Conservation (phyloP, 2,329 filamentous ascomycete genomes). For the Ceratocystis ficicola region DNA sequence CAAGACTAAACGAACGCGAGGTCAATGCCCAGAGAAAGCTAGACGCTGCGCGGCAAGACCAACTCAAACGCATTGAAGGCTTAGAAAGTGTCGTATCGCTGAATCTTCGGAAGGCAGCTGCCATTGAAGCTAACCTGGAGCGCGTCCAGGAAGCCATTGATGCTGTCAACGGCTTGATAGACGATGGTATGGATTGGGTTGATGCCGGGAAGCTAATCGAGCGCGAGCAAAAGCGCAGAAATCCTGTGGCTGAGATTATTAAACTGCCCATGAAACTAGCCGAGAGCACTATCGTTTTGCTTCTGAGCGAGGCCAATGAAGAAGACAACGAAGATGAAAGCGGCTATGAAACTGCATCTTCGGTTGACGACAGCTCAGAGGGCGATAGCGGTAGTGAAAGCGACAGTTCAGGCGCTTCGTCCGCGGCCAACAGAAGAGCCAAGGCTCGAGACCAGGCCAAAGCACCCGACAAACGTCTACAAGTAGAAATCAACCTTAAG, state of each 20-base stretch:
- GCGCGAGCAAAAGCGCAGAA: constrained; percentile 66
- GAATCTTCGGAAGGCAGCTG: constrained; percentile 77
- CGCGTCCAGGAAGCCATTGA: constrained; percentile 86
- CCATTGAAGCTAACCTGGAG: constrained; percentile 82
- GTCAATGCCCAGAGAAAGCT: constrained; percentile 70
- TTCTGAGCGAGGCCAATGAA: constrained; percentile 58
- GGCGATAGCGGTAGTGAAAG: constrained; percentile 29
- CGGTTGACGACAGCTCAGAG: constrained; percentile 43
- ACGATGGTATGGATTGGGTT: constrained; percentile 94
- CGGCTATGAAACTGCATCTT: constrained; percentile 46
- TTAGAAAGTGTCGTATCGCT: constrained; percentile 69
- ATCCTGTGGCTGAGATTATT: constrained; percentile 78
- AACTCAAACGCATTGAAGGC: constrained; percentile 71
- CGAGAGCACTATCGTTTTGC: constrained; percentile 76
- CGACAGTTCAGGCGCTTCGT: background rate
- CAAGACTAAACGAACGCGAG: constrained; percentile 68
- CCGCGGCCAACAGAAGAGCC: constrained; percentile 24
- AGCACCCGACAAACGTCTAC: constrained; percentile 42
- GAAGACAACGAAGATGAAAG: constrained; percentile 51
- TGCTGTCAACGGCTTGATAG: constrained; percentile 81
- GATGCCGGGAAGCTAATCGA: constrained; percentile 82
- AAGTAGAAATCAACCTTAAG: constrained; percentile 73
- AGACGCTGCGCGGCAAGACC: constrained; percentile 71
- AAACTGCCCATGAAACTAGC: constrained; percentile 75
- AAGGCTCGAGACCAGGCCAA: constrained; percentile 27